A percentile compares a stretch with the other conserved stretches of the same genome.
Evolutionary conservation across 2,329 filamentous ascomycete species (phyloP).

Genomic region (Coniochaeta sp.): DNA sequence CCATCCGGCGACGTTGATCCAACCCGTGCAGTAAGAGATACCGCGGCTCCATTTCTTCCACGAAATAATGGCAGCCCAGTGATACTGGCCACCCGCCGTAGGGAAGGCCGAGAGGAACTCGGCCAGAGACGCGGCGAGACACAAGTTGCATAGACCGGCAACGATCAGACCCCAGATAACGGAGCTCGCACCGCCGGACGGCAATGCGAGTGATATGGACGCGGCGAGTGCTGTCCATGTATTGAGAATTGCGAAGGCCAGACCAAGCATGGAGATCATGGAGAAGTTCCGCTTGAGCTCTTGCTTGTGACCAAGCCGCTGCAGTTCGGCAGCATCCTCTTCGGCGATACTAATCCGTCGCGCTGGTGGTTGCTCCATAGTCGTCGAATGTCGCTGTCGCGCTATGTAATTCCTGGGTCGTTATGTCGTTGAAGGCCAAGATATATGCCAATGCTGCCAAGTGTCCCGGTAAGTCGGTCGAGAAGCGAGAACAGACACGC

Average conservation of each 20-base stretch:
- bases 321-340: conserved; percentile 31
- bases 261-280: conserved; percentile 38
- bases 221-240: conserved; percentile 42
- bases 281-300: conserved; percentile 44
- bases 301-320: conserved; percentile 39
- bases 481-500: neutral
- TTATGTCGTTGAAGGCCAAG: neutral
- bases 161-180: conserved; percentile 66
- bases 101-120: conserved; percentile 64
- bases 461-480: neutral
- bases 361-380: neutral
- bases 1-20: conserved; percentile 69
- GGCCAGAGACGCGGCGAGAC: conserved; percentile 60
- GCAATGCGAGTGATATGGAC: conserved; percentile 44
- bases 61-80: conserved; percentile 62
- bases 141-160: conserved; percentile 62
- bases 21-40: conserved; percentile 64
- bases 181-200: conserved; percentile 60
- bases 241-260: conserved; percentile 43
- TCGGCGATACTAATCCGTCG: neutral
- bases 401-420: neutral
- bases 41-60: conserved; percentile 54
- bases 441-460: neutral
- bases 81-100: conserved; percentile 57
- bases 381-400: neutral